Percentiles rank a stretch among this genome's conserved stretches.
Conservation (phyloP, 2,329 filamentous ascomycete species). For the Cercospora janseana region DNA sequence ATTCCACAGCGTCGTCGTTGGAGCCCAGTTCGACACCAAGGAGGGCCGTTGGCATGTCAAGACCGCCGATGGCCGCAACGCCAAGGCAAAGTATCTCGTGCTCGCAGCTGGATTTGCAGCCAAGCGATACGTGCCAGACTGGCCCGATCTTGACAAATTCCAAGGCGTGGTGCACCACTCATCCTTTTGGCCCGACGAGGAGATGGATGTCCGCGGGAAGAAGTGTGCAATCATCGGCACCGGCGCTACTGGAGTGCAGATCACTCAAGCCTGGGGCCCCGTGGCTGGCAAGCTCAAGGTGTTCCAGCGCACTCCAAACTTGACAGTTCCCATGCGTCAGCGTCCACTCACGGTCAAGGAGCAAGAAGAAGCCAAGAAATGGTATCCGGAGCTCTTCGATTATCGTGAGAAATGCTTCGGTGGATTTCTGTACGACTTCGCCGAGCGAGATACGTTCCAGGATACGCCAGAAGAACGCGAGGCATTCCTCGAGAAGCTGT, state of each 20-base stretch:
- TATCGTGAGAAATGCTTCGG: conserved; percentile 51
- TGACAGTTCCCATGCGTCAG: conserved; percentile 47
- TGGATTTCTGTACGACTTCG: conserved; percentile 59
- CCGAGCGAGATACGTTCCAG: conserved; percentile 53
- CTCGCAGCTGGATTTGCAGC: conserved; percentile 51
- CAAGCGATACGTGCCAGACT: conserved; percentile 41
- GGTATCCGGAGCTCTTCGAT: conserved; percentile 50
- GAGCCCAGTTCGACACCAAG: conserved; percentile 52
- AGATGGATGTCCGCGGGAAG: conserved; percentile 33
- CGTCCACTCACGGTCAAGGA: conserved; percentile 51
- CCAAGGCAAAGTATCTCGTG: conserved; percentile 54
- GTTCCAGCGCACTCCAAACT: conserved; percentile 22
- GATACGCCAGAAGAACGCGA: conserved; percentile 45
- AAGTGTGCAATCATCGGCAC: conserved; percentile 44
- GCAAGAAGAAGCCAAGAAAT: conserved; percentile 47
- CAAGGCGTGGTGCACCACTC: conserved; percentile 43
- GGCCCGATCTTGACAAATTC: conserved; percentile 40
- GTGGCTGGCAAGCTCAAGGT: conserved; percentile 23
- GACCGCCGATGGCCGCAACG: conserved; percentile 53
- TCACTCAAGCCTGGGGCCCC: conserved; percentile 24
- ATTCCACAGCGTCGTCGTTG: conserved; percentile 54
- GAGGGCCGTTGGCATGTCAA: conserved; percentile 52
- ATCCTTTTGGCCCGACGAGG: conserved; percentile 40
- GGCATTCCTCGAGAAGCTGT: conserved; percentile 28
- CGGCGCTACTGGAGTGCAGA: conserved; percentile 46